Conservation (phyloP, 2,329 filamentous ascomycete species). For the Verticillium albo-atrum region DNA sequence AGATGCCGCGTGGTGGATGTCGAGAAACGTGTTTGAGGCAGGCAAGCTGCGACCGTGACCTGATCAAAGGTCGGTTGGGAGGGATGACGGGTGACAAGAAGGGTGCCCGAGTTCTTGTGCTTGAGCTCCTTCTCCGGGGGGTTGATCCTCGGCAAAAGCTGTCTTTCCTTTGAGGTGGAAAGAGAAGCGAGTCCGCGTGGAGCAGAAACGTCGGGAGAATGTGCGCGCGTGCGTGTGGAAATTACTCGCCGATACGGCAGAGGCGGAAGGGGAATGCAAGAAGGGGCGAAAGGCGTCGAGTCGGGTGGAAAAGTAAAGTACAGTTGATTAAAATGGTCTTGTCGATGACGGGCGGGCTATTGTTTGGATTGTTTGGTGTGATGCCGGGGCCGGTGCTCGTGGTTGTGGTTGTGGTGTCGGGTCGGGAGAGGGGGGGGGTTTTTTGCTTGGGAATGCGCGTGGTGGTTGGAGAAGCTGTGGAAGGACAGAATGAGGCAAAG, state of each 20-base stretch:
- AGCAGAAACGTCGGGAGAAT: not conserved
- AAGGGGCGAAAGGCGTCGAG: not conserved
- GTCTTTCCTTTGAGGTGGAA: not conserved
- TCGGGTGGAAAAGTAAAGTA: conserved; percentile 24
- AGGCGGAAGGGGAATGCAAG: not conserved
- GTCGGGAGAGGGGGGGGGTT: too few species aligned
- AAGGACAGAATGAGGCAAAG: not conserved
- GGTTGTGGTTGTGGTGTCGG: not conserved
- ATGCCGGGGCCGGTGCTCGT: conserved; percentile 4
- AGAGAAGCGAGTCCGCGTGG: not conserved
- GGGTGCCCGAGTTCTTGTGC: not conserved
- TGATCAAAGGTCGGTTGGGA: not conserved
- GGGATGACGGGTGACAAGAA: not conserved
- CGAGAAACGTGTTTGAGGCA: not conserved
- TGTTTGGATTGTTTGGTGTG: conserved; percentile 1
- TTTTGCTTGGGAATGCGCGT: not conserved
- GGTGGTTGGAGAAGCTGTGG: conserved; percentile 2
- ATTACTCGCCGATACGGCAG: not conserved
- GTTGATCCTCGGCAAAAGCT: not conserved
- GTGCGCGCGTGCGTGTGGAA: not conserved
- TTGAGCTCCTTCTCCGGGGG: not conserved
- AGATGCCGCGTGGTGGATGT: not conserved
- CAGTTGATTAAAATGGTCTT: conserved; percentile 29
- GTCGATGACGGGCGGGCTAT: not conserved
- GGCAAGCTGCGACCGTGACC: not conserved